These are phyloP conservation scores for Cladophialophora bantiana DNA, from an alignment of 2,329 filamentous ascomycete genomes.

Conservation along the genomic window DNA sequence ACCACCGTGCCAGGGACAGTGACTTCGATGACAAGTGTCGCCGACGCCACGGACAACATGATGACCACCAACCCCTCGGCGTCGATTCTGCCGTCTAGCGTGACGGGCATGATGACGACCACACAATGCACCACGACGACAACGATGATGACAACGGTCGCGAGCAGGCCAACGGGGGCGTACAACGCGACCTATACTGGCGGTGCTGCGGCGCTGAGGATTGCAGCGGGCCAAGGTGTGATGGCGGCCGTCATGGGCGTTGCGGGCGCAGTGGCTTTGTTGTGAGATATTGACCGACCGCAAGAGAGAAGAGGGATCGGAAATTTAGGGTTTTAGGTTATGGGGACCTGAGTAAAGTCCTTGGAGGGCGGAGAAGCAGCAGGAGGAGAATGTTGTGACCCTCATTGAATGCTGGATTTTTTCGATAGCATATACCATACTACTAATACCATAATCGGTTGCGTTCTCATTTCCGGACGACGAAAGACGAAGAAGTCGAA, in stretches of 20 bases:
- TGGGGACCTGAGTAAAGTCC: no score
- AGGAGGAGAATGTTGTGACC: no score
- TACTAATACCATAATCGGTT: no score
- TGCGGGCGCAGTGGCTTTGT: slow-evolving; percentile 29
- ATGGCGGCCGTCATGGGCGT: slow-evolving; percentile 29
- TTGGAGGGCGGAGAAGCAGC: no score
- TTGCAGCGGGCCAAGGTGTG: slow-evolving; percentile 19
- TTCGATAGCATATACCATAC: no score
- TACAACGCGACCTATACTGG: slow-evolving; percentile 24
- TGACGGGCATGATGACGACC: slow-evolving; percentile 15
- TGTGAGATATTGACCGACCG: slow-evolving; percentile 15
- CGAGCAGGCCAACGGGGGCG: background rate
- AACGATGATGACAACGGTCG: background rate
- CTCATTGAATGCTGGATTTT: no score
- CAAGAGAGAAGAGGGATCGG: background rate
- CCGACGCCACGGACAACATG: slow-evolving; percentile 14
- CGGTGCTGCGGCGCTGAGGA: slow-evolving; percentile 13
- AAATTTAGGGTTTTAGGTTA: background rate
- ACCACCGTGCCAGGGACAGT: slow-evolving; percentile 29
- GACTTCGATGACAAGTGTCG: slow-evolving; percentile 28
- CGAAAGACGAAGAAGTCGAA: no score
- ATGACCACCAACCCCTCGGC: background rate
- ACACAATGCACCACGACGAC: slow-evolving; percentile 25
- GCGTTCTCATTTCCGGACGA: no score
- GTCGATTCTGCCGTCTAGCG: background rate